A percentile compares a stretch with the other conserved stretches of the same genome.
Evolutionary conservation across 805 yeast species (phyloP).

Genomic region (Dipodascopsis uninucleata): DNA sequence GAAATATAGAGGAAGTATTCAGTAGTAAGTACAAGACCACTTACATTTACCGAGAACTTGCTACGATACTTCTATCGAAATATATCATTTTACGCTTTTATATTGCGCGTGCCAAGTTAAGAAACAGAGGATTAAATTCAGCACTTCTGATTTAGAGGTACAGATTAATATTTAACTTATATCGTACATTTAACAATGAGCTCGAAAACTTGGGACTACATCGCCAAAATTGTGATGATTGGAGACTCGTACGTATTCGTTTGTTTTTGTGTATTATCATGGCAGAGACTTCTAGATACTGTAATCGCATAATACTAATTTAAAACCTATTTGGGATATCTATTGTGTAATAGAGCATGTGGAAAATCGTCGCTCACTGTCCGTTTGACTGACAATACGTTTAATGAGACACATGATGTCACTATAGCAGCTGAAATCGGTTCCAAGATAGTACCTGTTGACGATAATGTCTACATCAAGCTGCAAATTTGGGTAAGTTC

Average conservation of each 20-base stretch:
- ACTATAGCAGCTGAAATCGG: constrained; percentile 41
- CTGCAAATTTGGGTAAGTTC: constrained; percentile 37
- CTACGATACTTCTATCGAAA: no score
- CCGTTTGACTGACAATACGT: constrained; percentile 37
- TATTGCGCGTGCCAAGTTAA: no score
- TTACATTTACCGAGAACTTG: no score
- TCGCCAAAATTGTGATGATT: constrained; percentile 38
- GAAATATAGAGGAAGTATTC: no score
- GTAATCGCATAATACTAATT: not conserved
- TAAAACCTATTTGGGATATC: not conserved
- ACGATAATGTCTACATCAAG: constrained; percentile 33
- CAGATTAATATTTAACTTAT: no score
- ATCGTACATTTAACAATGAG: no score
- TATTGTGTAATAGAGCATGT: constrained; percentile 32
- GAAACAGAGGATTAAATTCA: no score
- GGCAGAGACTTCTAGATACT: constrained; percentile 12
- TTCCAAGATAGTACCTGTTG: constrained; percentile 36
- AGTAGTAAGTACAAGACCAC: no score
- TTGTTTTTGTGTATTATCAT: not conserved
- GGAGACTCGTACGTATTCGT: constrained; percentile 36
- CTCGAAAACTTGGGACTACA: constrained; percentile 35
- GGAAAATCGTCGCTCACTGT: constrained; percentile 39
- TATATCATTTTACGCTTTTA: no score
- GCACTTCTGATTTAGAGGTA: no score
- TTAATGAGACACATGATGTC: constrained; percentile 37